Percentiles rank a stretch among this genome's conserved stretches.
Conservation (phyloP, 208 protist species). For the Sergeia podlipaevii region DNA sequence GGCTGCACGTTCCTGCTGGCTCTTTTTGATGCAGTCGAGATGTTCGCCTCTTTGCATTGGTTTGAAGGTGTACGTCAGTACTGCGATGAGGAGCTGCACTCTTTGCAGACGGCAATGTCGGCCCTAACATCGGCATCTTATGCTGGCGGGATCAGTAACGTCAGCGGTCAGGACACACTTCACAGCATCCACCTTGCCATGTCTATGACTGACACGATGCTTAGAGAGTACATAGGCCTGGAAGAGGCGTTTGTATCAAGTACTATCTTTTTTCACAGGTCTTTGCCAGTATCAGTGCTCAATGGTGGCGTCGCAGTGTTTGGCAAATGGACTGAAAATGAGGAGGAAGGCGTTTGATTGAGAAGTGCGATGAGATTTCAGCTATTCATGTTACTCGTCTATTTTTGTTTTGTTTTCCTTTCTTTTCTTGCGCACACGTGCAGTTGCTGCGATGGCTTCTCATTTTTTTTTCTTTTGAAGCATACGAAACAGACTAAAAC, state of each 20-base stretch:
- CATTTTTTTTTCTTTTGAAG: too few species aligned
- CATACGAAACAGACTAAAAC: too few species aligned
- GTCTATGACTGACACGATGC: constrained; percentile 43
- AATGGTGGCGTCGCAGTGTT: constrained; percentile 1
- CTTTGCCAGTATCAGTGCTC: background rate
- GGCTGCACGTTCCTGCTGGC: constrained; percentile 94
- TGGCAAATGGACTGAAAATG: constrained; percentile 10
- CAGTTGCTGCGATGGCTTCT: too few species aligned
- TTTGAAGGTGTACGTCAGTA: constrained; percentile 71
- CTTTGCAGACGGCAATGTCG: constrained; percentile 2
- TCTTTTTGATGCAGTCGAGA: constrained; percentile 89
- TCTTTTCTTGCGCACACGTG: too few species aligned
- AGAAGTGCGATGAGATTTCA: too few species aligned
- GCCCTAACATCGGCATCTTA: background rate
- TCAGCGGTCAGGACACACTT: too few species aligned
- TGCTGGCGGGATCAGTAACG: background rate
- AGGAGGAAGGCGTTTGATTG: constrained; percentile 4
- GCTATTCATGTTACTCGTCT: too few species aligned
- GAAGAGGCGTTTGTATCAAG: constrained; percentile 71
- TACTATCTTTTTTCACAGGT: constrained; percentile 54
- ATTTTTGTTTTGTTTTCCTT: too few species aligned
- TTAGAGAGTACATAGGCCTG: constrained; percentile 52
- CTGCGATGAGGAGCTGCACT: constrained; percentile 22
- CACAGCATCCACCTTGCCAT: constrained; percentile 65
- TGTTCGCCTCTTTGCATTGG: constrained; percentile 96